A percentile compares a stretch with the other conserved stretches of the same genome.
Conservation (phyloP, 2,329 filamentous ascomycete species). For the Fusarium sp. region DNA sequence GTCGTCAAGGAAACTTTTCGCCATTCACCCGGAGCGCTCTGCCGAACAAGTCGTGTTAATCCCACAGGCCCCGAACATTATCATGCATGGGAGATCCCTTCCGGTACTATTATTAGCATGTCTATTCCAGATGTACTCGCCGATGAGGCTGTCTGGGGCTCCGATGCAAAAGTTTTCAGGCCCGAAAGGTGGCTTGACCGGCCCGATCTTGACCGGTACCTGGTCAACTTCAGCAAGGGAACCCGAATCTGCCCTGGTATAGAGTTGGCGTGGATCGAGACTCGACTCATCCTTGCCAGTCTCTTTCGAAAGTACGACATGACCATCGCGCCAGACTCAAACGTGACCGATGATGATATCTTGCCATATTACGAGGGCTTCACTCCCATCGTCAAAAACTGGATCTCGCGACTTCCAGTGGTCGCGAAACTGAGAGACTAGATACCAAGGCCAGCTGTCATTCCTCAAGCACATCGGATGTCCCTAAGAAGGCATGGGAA, state of each 20-base stretch:
- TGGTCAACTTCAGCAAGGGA: constrained; percentile 16
- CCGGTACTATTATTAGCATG: constrained; percentile 13
- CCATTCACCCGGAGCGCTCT: constrained; percentile 4
- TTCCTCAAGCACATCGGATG: not conserved
- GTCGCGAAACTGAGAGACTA: not conserved
- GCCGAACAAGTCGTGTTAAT: constrained; percentile 2
- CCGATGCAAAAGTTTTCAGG: not conserved
- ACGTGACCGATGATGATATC: constrained; percentile 12
- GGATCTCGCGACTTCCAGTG: constrained; percentile 17
- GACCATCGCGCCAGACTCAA: not conserved
- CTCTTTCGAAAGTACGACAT: constrained; percentile 13
- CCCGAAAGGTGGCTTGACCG: constrained; percentile 5
- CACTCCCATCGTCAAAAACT: constrained; percentile 17
- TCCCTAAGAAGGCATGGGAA: too few relatives aligned
- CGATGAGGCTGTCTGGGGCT: not conserved
- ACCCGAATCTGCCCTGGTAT: constrained; percentile 14
- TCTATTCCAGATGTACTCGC: constrained; percentile 8
- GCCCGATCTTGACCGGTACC: constrained; percentile 4
- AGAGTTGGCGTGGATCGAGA: constrained; percentile 16
- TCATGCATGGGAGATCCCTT: constrained; percentile 1
- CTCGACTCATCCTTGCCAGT: constrained; percentile 1
- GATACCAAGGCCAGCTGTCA: not conserved
- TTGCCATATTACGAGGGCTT: constrained; percentile 19
- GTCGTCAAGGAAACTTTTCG: constrained; percentile 9
- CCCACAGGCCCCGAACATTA: not conserved